A percentile compares a stretch with the other conserved stretches of the same genome.
phyloP scores from a whole-genome alignment of 2,329 filamentous ascomycete genomes.

The Cordyceps cicadae region DNA sequence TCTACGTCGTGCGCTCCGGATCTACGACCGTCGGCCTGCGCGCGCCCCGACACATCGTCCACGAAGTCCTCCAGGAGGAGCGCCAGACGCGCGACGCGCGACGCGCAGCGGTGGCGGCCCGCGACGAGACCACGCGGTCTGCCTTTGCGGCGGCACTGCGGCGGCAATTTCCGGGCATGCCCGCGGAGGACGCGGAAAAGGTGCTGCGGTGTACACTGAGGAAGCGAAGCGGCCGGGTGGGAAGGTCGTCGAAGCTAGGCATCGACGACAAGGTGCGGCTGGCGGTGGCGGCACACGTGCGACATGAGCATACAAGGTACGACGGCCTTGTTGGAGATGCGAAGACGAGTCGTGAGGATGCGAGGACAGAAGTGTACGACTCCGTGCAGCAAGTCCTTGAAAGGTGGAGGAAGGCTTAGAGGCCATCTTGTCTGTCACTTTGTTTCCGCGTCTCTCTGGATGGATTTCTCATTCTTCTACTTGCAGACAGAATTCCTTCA shows the following conservation, averaged over 20 bases:
- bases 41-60: constrained; percentile 27
- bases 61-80: constrained; percentile 22
- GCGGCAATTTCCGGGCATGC: constrained; percentile 32
- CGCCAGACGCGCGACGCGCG: constrained; percentile 24
- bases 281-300: constrained; percentile 40
- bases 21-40: constrained; percentile 28
- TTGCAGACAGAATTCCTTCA: neutral
- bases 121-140: constrained; percentile 26
- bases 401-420: neutral
- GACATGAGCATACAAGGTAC: constrained; percentile 41
- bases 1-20: constrained; percentile 29
- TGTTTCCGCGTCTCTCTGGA: too few species aligned
- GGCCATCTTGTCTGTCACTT: too few species aligned
- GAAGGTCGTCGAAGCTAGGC: constrained; percentile 31
- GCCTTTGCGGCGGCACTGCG: constrained; percentile 28
- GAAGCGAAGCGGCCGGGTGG: constrained; percentile 40
- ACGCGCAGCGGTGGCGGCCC: constrained; percentile 23
- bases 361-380: constrained; percentile 10
- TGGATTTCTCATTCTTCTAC: neutral
- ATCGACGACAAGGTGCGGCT: constrained; percentile 33
- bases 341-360: neutral
- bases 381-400: constrained; percentile 10
- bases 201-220: constrained; percentile 34
- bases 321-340: constrained; percentile 27
- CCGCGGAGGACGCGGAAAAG: constrained; percentile 22